Base-by-base conservation (phyloP, 1,284 basidiomycete species). In the Phlebopus sp. region DNA sequence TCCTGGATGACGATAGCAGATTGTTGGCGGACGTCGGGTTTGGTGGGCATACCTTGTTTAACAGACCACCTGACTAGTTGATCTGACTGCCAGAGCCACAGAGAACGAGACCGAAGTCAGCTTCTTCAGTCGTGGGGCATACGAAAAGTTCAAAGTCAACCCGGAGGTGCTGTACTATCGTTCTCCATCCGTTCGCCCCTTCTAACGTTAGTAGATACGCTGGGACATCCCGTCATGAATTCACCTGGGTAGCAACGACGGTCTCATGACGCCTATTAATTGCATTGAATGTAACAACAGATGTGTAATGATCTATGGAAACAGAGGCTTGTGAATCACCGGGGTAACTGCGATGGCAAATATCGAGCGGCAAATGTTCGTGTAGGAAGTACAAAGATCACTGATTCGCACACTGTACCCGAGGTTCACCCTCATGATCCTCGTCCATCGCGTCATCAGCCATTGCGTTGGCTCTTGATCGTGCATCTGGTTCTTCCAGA, bases 61-160 rank as follows among this genome's bases (percentile, higher is more conserved):
- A 40, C 21, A 11, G 14, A 18, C 21, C 25, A 27, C 13, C 52
- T 32, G 27, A 21, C 6, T 6, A 23, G 14, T 4, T n/a, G 36
- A 23, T 25, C 38, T 56, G 18, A 51, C 32, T 34, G 23, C 11
- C 32, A 37, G n/a, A 31, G n/a, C 37, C 18, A 10, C 69, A 97
- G 94, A 96, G 68, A 95, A 97, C 65, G 94, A 97, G 68, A 90
- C 90, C 0, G 94, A 97, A 71, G 77, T 94, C 53, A 94, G 90
- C 62, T 86, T 95, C 68, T 97, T 97, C 74, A 87, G 87, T 59
- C 74, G 79, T 35, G 74, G 78, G 37, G 69, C 80, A 9, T 97
- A 96, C 59, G 82, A 92, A 42, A 69, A 70, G 34, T 97, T 92
- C 78, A 90, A 90, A 68, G 56, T 70, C 30, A 77, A 95, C 67